Evolutionary conservation across 2,329 filamentous ascomycete genomes (phyloP), one percentile per base, ranked within the genome.

Genomic region (Penicillium sp.): DNA sequence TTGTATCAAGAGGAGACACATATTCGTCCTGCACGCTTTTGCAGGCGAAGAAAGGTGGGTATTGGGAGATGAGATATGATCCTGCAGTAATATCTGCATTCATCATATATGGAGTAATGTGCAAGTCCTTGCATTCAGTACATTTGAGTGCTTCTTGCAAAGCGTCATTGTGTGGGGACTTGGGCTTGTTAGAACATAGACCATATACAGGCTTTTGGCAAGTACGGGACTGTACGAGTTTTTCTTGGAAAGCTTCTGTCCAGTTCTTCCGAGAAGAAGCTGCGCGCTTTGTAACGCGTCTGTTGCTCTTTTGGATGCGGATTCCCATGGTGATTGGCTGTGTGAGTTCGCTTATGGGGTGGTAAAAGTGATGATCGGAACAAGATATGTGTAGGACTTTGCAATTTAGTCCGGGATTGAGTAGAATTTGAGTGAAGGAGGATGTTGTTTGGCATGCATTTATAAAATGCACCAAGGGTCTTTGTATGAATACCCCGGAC

Each of bases 131-230:
- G 55, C 67, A 70, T 13, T 56, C 57, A 16, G 55, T 63, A 47
- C 67, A 70, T 38, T 53, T 32, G 3, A 70, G 57, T 30, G 66
- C 67, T 58, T 69, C 65, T 35, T 60, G 48, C 26, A 68, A 56
- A 18, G 64, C 56, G 4, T n/a, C 36, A 7, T 41, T 41, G 18
- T 48, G 50, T 8, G 19, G 9, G 9, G 50, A 52, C 43, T 48
- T 41, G 11, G n/a, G 2, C 19, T n/a, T 19, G 16, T 48, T 29
- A 52, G 29, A n/a, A 19, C 32, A 30, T n/a, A 16, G 16, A 8
- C 11, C 9, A 9, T 13, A 29, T n/a, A n/a, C 1, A 7, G 7
- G 19, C 26, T 27, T 19, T 4, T 35, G 13, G 3, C 7, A 7
- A 16, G 18, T 30, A 10, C 23, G 7, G 29, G 6, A 41, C 32